A percentile compares a stretch with the other conserved stretches of the same genome.
These are phyloP conservation scores for Colletotrichum karsti DNA, from an alignment of 2,329 filamentous ascomycete genomes.

Conservation along the genomic window DNA sequence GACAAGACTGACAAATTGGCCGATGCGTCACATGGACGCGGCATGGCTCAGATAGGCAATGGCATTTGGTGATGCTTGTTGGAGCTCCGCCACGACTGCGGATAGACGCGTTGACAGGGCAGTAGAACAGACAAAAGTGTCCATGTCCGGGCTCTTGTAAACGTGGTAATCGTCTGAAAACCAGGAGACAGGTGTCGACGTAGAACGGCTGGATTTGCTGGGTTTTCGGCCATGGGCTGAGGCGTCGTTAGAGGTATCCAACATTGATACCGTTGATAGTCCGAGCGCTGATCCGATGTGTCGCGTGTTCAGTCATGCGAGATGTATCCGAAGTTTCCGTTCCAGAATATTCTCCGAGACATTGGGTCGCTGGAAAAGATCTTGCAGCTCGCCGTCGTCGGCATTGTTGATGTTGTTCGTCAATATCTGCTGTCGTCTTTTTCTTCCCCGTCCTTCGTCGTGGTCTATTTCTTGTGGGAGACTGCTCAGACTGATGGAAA, in stretches of 20 bases:
- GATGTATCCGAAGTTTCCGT: neutral
- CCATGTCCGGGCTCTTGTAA: neutral
- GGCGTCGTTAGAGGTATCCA: neutral
- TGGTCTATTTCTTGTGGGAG: no score
- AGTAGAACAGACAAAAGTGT: neutral
- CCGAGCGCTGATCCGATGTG: neutral
- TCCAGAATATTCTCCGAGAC: neutral
- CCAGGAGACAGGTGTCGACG: neutral
- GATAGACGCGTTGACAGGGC: neutral
- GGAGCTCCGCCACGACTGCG: neutral
- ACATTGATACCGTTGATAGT: neutral
- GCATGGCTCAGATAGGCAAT: neutral
- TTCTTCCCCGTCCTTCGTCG: no score
- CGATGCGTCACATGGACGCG: no score
- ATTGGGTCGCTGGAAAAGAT: neutral
- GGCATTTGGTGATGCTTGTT: neutral
- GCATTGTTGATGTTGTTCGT: neutral
- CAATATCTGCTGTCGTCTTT: no score
- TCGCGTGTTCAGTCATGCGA: neutral
- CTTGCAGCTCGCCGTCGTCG: neutral
- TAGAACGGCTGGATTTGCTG: neutral
- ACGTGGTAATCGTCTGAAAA: neutral
- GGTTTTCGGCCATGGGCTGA: neutral
- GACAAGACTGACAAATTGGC: no score
- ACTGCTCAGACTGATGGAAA: no score